These are phyloP conservation scores for Trichoderma koningiopsis DNA, from an alignment of 2,329 filamentous ascomycete genomes.

Conservation along the genomic window DNA sequence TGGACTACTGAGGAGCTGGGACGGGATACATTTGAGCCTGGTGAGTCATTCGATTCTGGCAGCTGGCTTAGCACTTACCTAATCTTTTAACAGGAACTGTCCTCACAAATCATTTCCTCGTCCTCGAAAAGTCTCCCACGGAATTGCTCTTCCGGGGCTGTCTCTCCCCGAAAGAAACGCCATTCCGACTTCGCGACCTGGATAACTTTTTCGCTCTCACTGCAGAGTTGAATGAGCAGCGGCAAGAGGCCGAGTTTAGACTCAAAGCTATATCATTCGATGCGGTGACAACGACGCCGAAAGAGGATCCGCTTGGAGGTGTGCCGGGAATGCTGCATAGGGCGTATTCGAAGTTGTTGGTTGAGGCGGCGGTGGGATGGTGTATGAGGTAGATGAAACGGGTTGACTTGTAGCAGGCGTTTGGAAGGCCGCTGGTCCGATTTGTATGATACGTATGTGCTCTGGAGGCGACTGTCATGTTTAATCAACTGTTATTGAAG, in stretches of 20 bases:
- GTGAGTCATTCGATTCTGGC: not conserved
- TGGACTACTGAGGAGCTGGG: not conserved
- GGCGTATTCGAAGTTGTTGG: not conserved
- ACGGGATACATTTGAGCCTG: not conserved
- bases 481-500: not conserved
- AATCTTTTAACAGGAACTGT: not conserved
- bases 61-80: not conserved
- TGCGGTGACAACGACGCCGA: not conserved
- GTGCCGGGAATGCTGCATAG: not conserved
- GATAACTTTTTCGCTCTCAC: not conserved
- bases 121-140: not conserved
- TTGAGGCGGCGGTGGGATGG: slow-evolving; percentile 4
- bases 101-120: not conserved
- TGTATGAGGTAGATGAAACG: not conserved
- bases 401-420: not conserved
- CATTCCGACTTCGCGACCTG: not conserved
- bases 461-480: not conserved
- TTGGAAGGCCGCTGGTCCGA: not conserved
- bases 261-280: not conserved
- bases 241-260: not conserved
- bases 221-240: not conserved
- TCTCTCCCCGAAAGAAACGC: not conserved
- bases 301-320: slow-evolving; percentile 2
- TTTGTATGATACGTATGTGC: not conserved
- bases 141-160: not conserved